phyloP scores from a whole-genome alignment of 306 rosid species.

The peach (Prunus persica) region DNA sequence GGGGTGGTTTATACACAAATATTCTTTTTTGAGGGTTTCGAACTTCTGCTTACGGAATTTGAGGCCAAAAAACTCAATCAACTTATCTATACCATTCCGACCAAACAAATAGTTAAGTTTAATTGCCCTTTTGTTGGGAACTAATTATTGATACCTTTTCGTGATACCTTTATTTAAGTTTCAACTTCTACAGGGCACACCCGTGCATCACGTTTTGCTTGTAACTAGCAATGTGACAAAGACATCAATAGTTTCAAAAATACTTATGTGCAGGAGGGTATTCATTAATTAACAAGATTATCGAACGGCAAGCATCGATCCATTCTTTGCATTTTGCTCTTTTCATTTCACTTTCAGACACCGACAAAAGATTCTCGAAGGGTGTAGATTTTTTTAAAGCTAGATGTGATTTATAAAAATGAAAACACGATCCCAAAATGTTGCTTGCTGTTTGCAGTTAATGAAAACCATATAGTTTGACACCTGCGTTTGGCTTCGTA shows the following conservation, averaged over 20 bases:
- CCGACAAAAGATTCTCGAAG: background rate
- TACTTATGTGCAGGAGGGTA: no score
- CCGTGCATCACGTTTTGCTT: constrained; percentile 21
- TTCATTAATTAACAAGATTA: no score
- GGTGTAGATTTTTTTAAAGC: background rate
- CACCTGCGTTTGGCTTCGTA: background rate
- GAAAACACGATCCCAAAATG: background rate
- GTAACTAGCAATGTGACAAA: background rate
- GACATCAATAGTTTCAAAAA: background rate
- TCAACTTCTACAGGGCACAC: background rate
- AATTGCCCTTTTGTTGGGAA: background rate
- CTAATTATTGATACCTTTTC: background rate
- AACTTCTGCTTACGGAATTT: no score
- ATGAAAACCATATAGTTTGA: background rate
- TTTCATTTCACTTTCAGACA: background rate
- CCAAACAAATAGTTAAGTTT: no score
- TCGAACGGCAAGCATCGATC: background rate
- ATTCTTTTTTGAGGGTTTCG: no score
- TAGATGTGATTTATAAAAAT: background rate
- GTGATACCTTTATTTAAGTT: background rate
- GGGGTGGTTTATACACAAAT: no score
- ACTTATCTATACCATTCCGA: no score
- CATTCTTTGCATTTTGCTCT: background rate
- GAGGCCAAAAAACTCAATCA: no score
- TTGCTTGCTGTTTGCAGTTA: background rate